Evolutionary conservation across 78 protist genomes (phyloP), one percentile per base, ranked within the genome.

Genomic region (Anaeramoeba flamelloides): DNA sequence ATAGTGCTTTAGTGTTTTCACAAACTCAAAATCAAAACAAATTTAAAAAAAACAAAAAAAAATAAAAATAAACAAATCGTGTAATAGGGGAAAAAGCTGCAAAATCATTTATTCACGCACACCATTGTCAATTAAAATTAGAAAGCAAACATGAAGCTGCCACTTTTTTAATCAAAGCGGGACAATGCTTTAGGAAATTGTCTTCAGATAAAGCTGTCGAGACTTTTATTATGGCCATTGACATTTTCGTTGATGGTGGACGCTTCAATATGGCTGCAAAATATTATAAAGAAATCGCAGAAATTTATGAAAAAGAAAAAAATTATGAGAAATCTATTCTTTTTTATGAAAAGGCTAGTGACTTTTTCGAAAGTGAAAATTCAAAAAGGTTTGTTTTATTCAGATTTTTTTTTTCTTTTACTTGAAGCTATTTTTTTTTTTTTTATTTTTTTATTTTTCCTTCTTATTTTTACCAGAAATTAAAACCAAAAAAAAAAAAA

Each of bases 271-370:
- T 53, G 69, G 69, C 69, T 53, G 69, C 69, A 53, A 53, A 53
- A 53, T 53, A 53, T 53, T 17, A 53, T 53, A 53, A 53, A 53
- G 69, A 53, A 53, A 53, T 53, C 17, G 69, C 69, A 53, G 69
- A 53, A 53, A 53, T 53, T 53, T 53, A 53, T 53, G 69, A 53
- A 53, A 53, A 53, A 53, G 69, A 53, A 53, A 53, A 17, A 53
- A 17, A 53, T 53, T 53, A 8, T 53, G 8, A 8, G 17, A 53
- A 53, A 26, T 8, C 69, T 53, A 8, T 53, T 53, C 34, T 17
- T 53, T 17, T 26, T 53, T 53, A 26, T 17, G 34, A 53, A 53
- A 53, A 53, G 17, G 69, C 69, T 53, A 17, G 34, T 53, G 69
- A 53, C 17, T 53, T 53, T 53, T 53, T 26, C 17, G 17, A 17